Percentiles rank a stretch among this genome's conserved stretches.
Conservation (phyloP, 1,284 basidiomycete genomes). For the Cutaneotrichosporon sp. region DNA sequence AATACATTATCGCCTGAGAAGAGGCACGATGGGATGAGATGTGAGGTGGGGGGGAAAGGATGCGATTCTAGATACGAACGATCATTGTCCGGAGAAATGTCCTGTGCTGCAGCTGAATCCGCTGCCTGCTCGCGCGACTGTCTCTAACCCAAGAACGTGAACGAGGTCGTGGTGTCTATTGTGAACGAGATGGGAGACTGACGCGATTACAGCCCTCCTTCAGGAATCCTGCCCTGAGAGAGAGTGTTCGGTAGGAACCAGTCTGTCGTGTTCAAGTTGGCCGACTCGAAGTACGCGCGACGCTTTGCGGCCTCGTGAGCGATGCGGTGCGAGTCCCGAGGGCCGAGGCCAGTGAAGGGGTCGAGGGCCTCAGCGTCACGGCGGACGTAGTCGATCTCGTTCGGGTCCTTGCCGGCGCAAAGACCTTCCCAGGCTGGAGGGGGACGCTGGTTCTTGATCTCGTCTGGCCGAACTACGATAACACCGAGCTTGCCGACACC, state of each 20-base stretch:
- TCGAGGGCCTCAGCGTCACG: background rate
- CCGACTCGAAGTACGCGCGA: background rate
- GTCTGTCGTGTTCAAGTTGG: background rate
- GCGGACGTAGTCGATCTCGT: slow-evolving; percentile 14
- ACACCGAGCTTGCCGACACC: slow-evolving; percentile 14
- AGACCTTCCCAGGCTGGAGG: slow-evolving; percentile 18
- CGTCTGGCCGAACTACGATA: slow-evolving; percentile 23
- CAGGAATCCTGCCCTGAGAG: background rate
- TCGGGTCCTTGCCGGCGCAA: slow-evolving; percentile 10
- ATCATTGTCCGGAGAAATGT: no score
- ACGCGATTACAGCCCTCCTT: background rate
- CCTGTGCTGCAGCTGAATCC: no score
- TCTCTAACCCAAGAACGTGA: no score
- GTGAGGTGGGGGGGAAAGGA: no score
- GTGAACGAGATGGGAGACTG: no score
- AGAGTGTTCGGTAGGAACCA: background rate
- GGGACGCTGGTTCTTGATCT: slow-evolving; percentile 4
- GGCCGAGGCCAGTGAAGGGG: background rate
- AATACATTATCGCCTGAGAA: background rate
- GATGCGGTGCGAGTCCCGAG: background rate
- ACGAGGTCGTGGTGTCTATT: no score
- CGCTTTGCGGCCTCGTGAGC: background rate
- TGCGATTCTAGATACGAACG: no score
- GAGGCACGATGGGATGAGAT: no score
- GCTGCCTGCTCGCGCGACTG: no score